Base-by-base conservation (phyloP, 1,139 yeast genomes). In the Pichia sp. region DNA sequence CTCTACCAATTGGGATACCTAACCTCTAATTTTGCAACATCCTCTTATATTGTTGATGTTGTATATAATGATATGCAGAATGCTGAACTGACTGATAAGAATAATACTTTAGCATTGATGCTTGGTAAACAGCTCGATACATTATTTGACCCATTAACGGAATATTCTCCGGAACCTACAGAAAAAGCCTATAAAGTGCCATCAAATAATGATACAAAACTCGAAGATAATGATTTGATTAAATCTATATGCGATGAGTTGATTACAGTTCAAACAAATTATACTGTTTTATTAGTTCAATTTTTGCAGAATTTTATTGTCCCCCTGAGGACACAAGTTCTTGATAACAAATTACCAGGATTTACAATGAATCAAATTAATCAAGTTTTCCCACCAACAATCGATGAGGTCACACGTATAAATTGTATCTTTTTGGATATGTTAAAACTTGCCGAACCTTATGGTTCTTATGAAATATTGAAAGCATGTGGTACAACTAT, bases 151-250 rank as follows among this genome's bases (percentile, higher is more conserved):
- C 96, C 96, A 0, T 63, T 88, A 39, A 71, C 85, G 8, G 96
- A 89, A 59, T 89, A 89, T 58, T 84, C 94, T 0, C 97, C 97
- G 0, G 96, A 89, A 59, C 77, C 79, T 28, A 74, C 94, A 38
- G 88, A 83, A 47, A 69, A 73, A 41, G 67, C 73, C 1, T 89
- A 89, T 55, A 67, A 57, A 25, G 17, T 11, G 8, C 75, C 79
- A 0, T 84, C 84, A 15, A 23, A 44, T 20, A 45, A 47, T 11
- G 32, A 35, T 9, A 20, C 37, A 1, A 25, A 24, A 1, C n/a
- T 34, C 23, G 68, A 64, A 35, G 66, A 61, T 26, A 54, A 60
- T 3, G 48, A 66, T 12, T 48, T 46, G 34, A 60, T 52, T 5
- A 64, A 63, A 31, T 66, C 79, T 1, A 72, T 86, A 4, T 68